A percentile compares a stretch with the other conserved stretches of the same genome.
These are phyloP conservation scores for Cercophora sp. DNA, from an alignment of 495 filamentous ascomycete genomes.

Conservation along the genomic window DNA sequence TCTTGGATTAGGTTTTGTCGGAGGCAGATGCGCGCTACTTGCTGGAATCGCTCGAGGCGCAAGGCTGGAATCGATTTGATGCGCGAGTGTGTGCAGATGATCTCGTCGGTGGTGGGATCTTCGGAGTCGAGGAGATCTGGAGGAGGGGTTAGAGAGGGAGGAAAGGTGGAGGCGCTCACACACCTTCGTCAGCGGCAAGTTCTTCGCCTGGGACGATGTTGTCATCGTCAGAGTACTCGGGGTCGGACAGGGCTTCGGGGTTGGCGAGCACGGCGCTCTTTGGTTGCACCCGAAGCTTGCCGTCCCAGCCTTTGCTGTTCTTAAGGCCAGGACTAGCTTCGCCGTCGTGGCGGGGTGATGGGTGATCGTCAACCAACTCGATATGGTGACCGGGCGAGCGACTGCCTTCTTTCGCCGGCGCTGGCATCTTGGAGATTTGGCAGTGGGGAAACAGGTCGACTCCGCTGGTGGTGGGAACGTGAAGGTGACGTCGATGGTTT, in stretches of 20 bases:
- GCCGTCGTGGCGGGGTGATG: constrained; percentile 37
- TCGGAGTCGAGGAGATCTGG: constrained; percentile 54
- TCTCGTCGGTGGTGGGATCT: constrained; percentile 61
- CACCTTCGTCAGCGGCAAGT: constrained; percentile 80
- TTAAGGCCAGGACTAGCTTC: constrained; percentile 40
- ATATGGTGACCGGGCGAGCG: constrained; percentile 37
- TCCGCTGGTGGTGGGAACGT: too few species aligned
- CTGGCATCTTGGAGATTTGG: constrained; percentile 32
- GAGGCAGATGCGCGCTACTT: constrained; percentile 77
- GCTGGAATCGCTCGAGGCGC: constrained; percentile 73
- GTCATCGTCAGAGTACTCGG: constrained; percentile 77
- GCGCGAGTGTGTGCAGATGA: constrained; percentile 83
- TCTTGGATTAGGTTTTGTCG: constrained; percentile 87
- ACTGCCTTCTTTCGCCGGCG: constrained; percentile 29
- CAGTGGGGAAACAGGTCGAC: too few species aligned
- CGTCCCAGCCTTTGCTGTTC: constrained; percentile 86
- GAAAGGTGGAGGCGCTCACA: neutral
- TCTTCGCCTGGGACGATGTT: constrained; percentile 71
- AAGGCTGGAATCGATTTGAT: constrained; percentile 76
- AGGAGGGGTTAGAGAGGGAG: neutral
- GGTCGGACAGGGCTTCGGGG: constrained; percentile 73
- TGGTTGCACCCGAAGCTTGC: constrained; percentile 69
- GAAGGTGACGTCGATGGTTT: too few species aligned
- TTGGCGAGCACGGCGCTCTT: constrained; percentile 62
- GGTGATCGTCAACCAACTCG: constrained; percentile 38